Base-by-base conservation (phyloP, 306 rosid genomes). In the Pterocarpus macrocarpus region DNA sequence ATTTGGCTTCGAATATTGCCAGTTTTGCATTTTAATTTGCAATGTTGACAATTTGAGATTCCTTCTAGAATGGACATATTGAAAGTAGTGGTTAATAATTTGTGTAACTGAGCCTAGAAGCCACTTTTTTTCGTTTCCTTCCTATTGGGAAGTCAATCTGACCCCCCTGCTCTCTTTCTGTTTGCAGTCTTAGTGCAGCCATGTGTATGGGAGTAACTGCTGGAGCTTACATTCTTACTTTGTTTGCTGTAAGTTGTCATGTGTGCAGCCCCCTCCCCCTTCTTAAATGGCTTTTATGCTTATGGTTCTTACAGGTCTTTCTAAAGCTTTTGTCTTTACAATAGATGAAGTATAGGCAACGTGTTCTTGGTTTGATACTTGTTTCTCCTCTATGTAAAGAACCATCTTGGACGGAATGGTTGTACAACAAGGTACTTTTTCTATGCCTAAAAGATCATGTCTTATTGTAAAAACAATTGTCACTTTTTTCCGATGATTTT, bases 141-240 rank as follows among this genome's bases (percentile, higher is more conserved):
- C 36, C 17, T 64, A 64, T 14, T 79, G 80, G 78, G 62, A 80
- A 67, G 58, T 43, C 62, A 65, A 71, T 76, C 87, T 86, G 74
- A 90, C 53, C 70, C 41, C 65, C 56, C 69, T 73, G 34, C 83
- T 71, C 68, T 49, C 44, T 73, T 73, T 76, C 4, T 75, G 2
- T 52, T 57, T 83, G 62, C 84, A 95, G 99, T 80, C 97, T 93
- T 45, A 74, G 88, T 82, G 89, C 98, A 57, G 99, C 90, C 64
- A 95, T 95, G 98, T 95, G 99, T 71, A 88, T 93, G 94, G 99
- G 99, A 50, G 99, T 92, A 67, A 89, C 97, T 39, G 99, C 97
- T 44, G 99, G 99, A 83, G 99, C 99, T 64, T 95, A 90, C 84
- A 83, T 95, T 77, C 94, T 95, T 70, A 89, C 94, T 80, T 83